Evolutionary conservation across 106 monocot species (phyloP), one percentile per base, ranked within the genome.

Genomic region (Platanthera guangdongensis): DNA sequence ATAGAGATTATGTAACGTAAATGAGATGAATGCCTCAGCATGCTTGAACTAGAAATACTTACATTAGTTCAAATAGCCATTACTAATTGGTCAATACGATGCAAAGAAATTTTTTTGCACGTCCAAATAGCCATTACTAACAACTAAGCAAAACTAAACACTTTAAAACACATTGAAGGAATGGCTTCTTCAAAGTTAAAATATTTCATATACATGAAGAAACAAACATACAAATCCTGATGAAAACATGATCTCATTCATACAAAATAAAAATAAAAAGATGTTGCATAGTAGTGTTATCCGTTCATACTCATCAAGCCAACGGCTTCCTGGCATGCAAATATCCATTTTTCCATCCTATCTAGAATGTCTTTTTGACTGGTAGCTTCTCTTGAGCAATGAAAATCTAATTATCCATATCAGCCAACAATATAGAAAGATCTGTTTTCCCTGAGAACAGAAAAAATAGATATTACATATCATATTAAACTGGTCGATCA

Each of bases 271-370:
- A 52, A 52, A 7, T 25, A 0, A 25, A 25, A 25, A 25, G 11
- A 59, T 59, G 3, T 14, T 10, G n/a, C 13, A 68, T 51, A 39
- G 47, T 75, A 74, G 53, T 12, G 47, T 76, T 82, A 95, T 93
- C 87, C 75, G 88, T 82, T 96, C 95, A 78, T 93, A 96, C 48
- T 96, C 95, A 71, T 96, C 95, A 62, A 96, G 88, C 93, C 95
- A 96, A 39, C 22, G 25, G n/a, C n/a, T 25, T 25, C 25, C 25
- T 25, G 25, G 25, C 25, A 25, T 25, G 25, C 25, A 25, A 25
- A 25, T 25, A 25, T 25, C 25, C 25, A 25, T 25, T 25, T 25
- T 25, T 25, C 25, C 25, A 25, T 78, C 89, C 86, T 96, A 51
- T 96, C 95, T 57, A 96, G 59, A 79, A 96, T 96, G 32, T 96